A percentile compares a stretch with the other conserved stretches of the same genome.
phyloP scores from a whole-genome alignment of 805 yeast species.

The Wickerhamiella sergipiensis region DNA sequence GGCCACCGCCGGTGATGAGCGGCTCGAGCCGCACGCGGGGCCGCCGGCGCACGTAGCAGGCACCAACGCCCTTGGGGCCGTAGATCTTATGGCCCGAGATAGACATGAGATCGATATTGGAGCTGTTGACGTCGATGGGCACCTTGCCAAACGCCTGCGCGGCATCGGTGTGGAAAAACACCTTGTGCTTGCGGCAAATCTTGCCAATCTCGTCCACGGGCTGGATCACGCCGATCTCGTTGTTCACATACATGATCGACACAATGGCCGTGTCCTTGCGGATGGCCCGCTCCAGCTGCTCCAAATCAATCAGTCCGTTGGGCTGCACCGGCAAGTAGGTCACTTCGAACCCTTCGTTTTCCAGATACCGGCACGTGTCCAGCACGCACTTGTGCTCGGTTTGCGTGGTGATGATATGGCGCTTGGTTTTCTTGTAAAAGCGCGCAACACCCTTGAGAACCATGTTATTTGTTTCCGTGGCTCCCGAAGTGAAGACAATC shows the following conservation, averaged over 20 bases:
- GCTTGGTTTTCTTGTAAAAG: constrained; percentile 78
- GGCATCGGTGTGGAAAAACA: constrained; percentile 93
- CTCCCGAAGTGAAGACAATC: constrained; percentile 93
- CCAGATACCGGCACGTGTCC: constrained; percentile 88
- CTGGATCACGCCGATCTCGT: constrained; percentile 95
- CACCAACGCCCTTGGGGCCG: constrained; percentile 98
- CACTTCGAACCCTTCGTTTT: constrained; percentile 93
- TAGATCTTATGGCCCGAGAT: constrained; percentile 93
- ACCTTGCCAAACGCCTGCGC: constrained; percentile 97
- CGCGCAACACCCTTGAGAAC: constrained; percentile 91
- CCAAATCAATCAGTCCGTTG: constrained; percentile 69
- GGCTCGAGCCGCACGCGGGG: constrained; percentile 97
- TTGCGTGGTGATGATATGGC: constrained; percentile 88
- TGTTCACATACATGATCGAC: constrained; percentile 92
- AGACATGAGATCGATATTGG: constrained; percentile 86
- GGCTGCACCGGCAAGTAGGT: constrained; percentile 76
- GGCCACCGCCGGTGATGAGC: constrained; percentile 94
- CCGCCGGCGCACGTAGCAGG: constrained; percentile 87
- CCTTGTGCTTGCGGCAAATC: constrained; percentile 73
- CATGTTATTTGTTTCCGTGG: constrained; percentile 94
- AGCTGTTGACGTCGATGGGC: constrained; percentile 80
- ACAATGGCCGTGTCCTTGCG: constrained; percentile 85
- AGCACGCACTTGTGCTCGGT: constrained; percentile 99
- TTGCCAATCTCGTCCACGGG: constrained; percentile 88
- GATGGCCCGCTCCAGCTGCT: constrained; percentile 66